Evolutionary conservation across 352 stramenopile genomes (phyloP), one percentile per base, ranked within the genome.

Genomic region (Aphanomyces invadans): DNA sequence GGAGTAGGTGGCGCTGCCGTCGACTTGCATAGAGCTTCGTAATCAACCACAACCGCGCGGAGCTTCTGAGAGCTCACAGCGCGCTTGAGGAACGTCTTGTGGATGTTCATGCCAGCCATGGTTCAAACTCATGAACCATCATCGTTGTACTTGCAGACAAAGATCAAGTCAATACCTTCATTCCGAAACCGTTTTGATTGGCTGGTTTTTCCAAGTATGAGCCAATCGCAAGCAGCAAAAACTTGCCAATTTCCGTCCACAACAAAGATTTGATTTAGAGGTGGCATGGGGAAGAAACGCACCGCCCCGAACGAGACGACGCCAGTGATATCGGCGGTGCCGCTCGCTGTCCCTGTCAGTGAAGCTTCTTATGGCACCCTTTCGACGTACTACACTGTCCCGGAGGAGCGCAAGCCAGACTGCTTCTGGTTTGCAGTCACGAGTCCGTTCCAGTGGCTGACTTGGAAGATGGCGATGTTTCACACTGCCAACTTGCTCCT

Each of bases 401-500:
- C 7, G 4, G 19, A 57, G 25, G 49, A 57, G 46, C n/a, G n/a
- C 46, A 54, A 54, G 46, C 46, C 7, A 29, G 49, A 57, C 26
- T 52, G 19, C 21, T 31, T 56, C 17, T 67, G 45, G 49, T 33
- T 45, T n/a, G 12, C 11, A 25, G 19, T 59, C 19, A 67, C 60
- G 32, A 67, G 60, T 32, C 60, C 60, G 15, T 19, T 67, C 42
- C 60, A 57, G 33, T 51, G 19, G 33, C 15, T 51, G 10, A 67
- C 60, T 23, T 67, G 42, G 42, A 59, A 67, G 25, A 9, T 67
- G 28, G 12, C 54, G 3, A 3, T 60, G 21, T 92, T 87, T 73
- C 80, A 90, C 44, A 45, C 76, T 17, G 71, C 88, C 25, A 90
- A 92, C 71, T 74, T 79, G 21, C 15, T 77, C 4, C 71, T 92